A percentile compares a stretch with the other conserved stretches of the same genome.
phyloP scores from a whole-genome alignment of 345 rosid genomes.

The Firmiana major region DNA sequence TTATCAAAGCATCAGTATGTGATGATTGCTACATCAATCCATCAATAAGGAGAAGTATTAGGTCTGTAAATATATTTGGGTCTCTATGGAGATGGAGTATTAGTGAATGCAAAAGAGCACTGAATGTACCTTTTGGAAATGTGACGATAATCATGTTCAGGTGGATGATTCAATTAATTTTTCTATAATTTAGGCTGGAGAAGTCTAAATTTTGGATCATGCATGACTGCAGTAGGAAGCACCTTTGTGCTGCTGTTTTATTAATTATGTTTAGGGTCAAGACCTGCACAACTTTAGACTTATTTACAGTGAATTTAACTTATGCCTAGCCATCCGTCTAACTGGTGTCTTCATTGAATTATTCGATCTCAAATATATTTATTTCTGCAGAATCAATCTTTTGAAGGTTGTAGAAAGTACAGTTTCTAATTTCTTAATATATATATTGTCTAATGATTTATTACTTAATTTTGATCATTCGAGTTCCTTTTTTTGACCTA shows the following conservation, averaged over 20 bases:
- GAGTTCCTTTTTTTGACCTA: no score
- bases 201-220: background rate
- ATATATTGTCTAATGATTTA: background rate
- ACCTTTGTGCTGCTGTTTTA: background rate
- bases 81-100: background rate
- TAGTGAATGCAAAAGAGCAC: background rate
- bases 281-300: background rate
- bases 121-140: background rate
- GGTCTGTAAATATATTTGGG: background rate
- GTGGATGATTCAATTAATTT: background rate
- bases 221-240: conserved; percentile 6
- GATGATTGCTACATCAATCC: background rate
- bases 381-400: background rate
- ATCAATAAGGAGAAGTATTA: background rate
- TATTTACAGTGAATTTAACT: background rate
- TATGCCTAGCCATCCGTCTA: background rate
- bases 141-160: background rate
- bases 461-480: background rate
- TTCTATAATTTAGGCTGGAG: background rate
- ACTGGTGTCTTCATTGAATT: no score
- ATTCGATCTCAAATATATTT: background rate
- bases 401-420: background rate
- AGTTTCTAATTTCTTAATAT: background rate
- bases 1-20: background rate
- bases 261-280: background rate